Base-by-base conservation (phyloP, 1,139 yeast species). In the Hanseniaspora gamundiae region DNA sequence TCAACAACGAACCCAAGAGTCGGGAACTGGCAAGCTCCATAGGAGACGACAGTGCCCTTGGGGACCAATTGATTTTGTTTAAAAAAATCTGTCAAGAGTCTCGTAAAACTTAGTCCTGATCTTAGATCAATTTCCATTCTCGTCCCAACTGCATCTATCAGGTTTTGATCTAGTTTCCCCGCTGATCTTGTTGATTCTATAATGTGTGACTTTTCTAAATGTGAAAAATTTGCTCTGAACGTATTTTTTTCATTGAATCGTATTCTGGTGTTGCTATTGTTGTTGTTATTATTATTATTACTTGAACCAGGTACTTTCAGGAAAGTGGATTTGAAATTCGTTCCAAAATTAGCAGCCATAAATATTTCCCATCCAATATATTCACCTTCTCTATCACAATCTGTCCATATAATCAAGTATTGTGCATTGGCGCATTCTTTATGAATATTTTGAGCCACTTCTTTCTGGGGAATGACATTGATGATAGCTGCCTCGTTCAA, bases 331-430 rank as follows among this genome's bases (percentile, higher is more conserved):
- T 44, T 39, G 20, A 44, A 41, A 30, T 39, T 40, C 4, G 19
- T 17, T 2, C 47, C 47, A 41, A 28, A 44, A 30, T 44, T 44
- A 0, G 95, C 96, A 4, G 80, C 81, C 46, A 75, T 70, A 41
- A 74, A 70, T 21, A 93, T 76, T 57, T 91, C 97, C 68, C 74
- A 78, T 0, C 98, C 99, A 48, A 93, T 93, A 58, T 80, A 82
- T 61, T 93, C 99, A 1, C 99, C 99, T 58, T 93, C 99, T 38
- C 98, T 70, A 68, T 93, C 99, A 64, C 97, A 91, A 70, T 93
- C 99, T 1, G 98, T 93, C 98, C 98, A 93, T 9, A 93, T 86
- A 82, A 85, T 84, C 49, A 93, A 65, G 41, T 68, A 67, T 42
- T 76, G 72, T 4, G 84, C 74, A 27, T 54, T 57, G 35, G 79